Percentiles rank a stretch among this genome's conserved stretches.
Evolutionary conservation across 257 asterid genomes (phyloP).

Genomic region (Scutellaria baicalensis): DNA sequence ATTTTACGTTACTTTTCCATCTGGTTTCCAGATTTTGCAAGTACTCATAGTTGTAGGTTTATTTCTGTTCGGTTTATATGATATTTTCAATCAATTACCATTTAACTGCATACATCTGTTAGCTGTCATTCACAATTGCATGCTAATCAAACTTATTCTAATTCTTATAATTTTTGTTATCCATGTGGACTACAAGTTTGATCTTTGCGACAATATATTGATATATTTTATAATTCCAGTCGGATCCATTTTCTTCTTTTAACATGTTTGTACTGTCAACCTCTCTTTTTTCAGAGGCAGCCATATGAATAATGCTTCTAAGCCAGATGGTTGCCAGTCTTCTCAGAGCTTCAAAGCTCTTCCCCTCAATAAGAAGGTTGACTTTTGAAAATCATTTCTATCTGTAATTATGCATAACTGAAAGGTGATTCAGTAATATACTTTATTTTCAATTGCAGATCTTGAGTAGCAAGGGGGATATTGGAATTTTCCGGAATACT

Average conservation of each 20-base stretch:
- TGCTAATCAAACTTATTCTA: not conserved
- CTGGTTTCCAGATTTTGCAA: not conserved
- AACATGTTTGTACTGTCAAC: not conserved
- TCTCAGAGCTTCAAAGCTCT: slow-evolving; percentile 73
- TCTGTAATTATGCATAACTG: not conserved
- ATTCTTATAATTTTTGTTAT: not conserved
- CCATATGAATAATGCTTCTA: slow-evolving; percentile 31
- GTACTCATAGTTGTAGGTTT: not conserved
- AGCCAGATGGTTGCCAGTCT: slow-evolving; percentile 28
- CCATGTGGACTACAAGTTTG: not conserved
- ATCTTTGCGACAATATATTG: not conserved
- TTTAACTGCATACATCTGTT: not conserved
- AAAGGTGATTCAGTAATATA: not conserved
- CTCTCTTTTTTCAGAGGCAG: slow-evolving; percentile 33
- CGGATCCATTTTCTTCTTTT: not conserved
- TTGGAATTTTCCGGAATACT: slow-evolving; percentile 61
- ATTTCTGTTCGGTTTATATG: slow-evolving; percentile 2
- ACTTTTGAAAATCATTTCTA: not conserved
- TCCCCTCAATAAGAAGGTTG: slow-evolving; percentile 75
- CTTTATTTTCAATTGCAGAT: slow-evolving; percentile 33
- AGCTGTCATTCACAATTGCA: not conserved
- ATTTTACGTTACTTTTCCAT: not conserved
- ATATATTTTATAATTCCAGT: not conserved
- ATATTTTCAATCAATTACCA: not conserved
- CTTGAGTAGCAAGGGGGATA: slow-evolving; percentile 83